phyloP scores from a whole-genome alignment of 352 stramenopile species.

The Phytophthora foliorum region DNA sequence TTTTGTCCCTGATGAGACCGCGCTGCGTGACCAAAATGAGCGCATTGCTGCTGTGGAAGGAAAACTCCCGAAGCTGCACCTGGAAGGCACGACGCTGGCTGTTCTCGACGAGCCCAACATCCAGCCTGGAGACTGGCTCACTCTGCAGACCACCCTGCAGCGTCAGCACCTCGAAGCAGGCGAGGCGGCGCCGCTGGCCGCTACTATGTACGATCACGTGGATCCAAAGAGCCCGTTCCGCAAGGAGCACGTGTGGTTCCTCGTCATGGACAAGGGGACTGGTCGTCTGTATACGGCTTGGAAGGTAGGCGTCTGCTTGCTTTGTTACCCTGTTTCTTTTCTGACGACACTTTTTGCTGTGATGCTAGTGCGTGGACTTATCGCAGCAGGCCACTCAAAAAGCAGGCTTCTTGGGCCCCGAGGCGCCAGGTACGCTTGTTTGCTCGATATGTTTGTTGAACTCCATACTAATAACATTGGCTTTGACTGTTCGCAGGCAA shows the following conservation, averaged over 20 bases:
- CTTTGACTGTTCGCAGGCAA: conserved; percentile 45
- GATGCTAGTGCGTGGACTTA: conserved; percentile 60
- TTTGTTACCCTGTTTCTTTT: background rate
- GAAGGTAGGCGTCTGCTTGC: conserved; percentile 52
- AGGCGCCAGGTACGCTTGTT: conserved; percentile 51
- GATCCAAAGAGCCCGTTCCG: conserved; percentile 73
- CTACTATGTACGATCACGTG: conserved; percentile 80
- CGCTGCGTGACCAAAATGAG: conserved; percentile 66
- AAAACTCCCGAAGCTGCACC: conserved; percentile 47
- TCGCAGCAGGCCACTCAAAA: conserved; percentile 59
- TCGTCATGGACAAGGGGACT: conserved; percentile 70
- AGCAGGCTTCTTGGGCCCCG: conserved; percentile 71
- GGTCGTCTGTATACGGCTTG: conserved; percentile 70
- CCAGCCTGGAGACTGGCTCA: conserved; percentile 84
- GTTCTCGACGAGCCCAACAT: conserved; percentile 79
- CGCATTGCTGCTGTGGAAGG: conserved; percentile 40
- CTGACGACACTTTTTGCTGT: conserved; percentile 9
- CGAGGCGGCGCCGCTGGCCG: conserved; percentile 57
- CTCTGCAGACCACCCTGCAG: conserved; percentile 60
- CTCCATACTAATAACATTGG: background rate
- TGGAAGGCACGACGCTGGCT: conserved; percentile 49
- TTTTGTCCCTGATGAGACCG: conserved; percentile 68
- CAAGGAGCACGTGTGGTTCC: conserved; percentile 80
- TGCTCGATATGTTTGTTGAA: background rate
- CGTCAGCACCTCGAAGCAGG: conserved; percentile 58